Percentiles rank a stretch among this genome's conserved stretches.
These are phyloP conservation scores for Tillandsia leiboldiana DNA, from an alignment of 176 grass and related monocot genomes.

Conservation along the genomic window DNA sequence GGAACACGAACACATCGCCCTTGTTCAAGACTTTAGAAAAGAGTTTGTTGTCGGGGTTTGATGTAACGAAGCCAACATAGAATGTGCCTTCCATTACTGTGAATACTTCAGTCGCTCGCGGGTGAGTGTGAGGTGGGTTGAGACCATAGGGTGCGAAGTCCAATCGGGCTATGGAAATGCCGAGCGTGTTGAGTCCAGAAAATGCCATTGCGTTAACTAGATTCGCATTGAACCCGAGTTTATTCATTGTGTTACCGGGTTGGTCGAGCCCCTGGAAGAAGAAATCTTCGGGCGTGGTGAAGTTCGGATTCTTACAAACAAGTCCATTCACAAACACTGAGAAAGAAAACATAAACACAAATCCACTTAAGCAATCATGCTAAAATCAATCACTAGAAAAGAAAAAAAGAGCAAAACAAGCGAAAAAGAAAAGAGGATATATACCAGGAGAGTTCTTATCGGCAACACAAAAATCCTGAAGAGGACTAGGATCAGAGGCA, in stretches of 20 bases:
- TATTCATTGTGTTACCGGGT: constrained; percentile 16
- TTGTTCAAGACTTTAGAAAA: constrained; percentile 31
- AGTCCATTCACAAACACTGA: constrained; percentile 28
- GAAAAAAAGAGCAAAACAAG: too few species aligned
- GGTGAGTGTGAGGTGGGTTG: constrained; percentile 30
- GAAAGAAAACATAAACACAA: not conserved
- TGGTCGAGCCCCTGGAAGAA: constrained; percentile 23
- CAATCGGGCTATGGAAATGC: constrained; percentile 22
- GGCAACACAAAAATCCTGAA: constrained; percentile 30
- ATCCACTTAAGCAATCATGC: too few species aligned
- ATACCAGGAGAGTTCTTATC: constrained; percentile 7
- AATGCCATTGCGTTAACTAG: not conserved
- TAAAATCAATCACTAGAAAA: not conserved
- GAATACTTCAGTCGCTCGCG: constrained; percentile 26
- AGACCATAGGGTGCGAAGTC: constrained; percentile 30
- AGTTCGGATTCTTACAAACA: constrained; percentile 16
- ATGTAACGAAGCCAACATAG: constrained; percentile 28
- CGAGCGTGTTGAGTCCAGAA: constrained; percentile 24
- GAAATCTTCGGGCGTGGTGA: constrained; percentile 22
- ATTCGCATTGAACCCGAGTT: constrained; percentile 16
- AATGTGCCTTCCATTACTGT: constrained; percentile 19
- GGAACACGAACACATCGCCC: constrained; percentile 37
- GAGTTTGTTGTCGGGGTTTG: constrained; percentile 17
- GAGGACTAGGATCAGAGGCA: constrained; percentile 22
- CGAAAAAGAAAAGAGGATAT: too few species aligned